Conservation (phyloP, 176 grass and related monocot species). For the Neostapfia colusana region DNA sequence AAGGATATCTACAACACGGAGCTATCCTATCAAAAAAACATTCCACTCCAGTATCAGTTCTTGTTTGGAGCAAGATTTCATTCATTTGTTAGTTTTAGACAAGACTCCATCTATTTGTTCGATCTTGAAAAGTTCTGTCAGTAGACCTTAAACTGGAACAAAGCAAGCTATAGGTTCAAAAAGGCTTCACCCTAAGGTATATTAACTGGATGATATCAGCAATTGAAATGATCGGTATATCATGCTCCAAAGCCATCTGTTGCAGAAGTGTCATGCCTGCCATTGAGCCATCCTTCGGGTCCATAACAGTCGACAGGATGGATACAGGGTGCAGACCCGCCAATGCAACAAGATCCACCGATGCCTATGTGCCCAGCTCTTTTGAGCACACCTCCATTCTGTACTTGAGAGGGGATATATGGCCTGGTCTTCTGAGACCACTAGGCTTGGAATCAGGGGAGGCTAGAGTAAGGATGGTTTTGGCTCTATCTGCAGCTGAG, state of each 20-base stretch:
- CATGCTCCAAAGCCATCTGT: constrained; percentile 61
- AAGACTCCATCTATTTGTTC: not conserved
- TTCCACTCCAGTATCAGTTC: not conserved
- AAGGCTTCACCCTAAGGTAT: constrained; percentile 58
- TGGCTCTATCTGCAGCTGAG: constrained; percentile 79
- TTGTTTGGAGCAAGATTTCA: no score
- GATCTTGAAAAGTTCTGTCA: not conserved
- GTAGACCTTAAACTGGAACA: not conserved
- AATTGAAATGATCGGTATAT: constrained; percentile 75
- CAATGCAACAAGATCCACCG: constrained; percentile 64
- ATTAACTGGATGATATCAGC: constrained; percentile 90
- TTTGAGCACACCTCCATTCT: constrained; percentile 76
- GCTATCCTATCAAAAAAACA: not conserved
- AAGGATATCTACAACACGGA: not conserved
- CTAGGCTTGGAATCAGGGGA: constrained; percentile 79
- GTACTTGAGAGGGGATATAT: constrained; percentile 86
- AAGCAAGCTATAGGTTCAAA: constrained; percentile 37
- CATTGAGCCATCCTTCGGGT: constrained; percentile 74
- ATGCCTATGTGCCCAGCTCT: constrained; percentile 84
- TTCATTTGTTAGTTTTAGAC: no score
- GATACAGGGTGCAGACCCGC: constrained; percentile 69
- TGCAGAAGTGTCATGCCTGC: constrained; percentile 52
- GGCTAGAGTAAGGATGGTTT: constrained; percentile 70
- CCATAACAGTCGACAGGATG: constrained; percentile 70
- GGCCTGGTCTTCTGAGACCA: constrained; percentile 79